These are phyloP conservation scores for Fusarium lyarnte DNA, from an alignment of 2,329 filamentous ascomycete genomes.

Conservation along the genomic window DNA sequence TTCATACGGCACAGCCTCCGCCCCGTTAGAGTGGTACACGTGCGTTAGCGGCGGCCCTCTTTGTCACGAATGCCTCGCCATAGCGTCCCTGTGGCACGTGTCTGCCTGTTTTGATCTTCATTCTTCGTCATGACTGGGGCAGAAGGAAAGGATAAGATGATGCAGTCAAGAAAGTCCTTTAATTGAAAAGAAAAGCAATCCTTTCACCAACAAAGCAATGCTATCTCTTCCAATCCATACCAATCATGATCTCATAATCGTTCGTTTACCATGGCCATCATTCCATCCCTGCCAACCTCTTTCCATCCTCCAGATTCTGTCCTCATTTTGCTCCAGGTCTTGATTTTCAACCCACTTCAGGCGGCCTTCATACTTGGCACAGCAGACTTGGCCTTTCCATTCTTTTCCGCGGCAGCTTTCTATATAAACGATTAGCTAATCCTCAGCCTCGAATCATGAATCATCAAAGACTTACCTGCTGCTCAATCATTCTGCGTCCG, in stretches of 20 bases:
- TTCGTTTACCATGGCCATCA: constrained; percentile 6
- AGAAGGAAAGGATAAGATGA: background rate
- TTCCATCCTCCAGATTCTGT: background rate
- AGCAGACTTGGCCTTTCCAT: constrained; percentile 26
- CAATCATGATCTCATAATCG: constrained; percentile 28
- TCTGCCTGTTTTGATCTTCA: constrained; percentile 4
- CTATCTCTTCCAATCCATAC: background rate
- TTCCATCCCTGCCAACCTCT: background rate
- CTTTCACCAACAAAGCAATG: background rate
- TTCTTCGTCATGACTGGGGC: background rate
- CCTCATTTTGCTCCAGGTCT: background rate
- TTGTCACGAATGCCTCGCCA: constrained; percentile 7
- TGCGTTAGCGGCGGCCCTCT: background rate
- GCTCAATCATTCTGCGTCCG: constrained; percentile 64
- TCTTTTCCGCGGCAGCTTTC: constrained; percentile 26
- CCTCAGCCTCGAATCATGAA: background rate
- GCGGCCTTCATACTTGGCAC: constrained; percentile 36
- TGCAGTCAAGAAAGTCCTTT: background rate
- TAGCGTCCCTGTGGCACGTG: constrained; percentile 1
- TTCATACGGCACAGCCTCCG: constrained; percentile 21
- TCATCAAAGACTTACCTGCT: constrained; percentile 46
- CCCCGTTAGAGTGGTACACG: constrained; percentile 18
- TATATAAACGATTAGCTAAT: constrained; percentile 5
- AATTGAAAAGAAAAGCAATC: constrained; percentile 9
- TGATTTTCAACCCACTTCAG: background rate